Evolutionary conservation across 2,329 filamentous ascomycete species (phyloP).

Genomic region (Talaromyces albobiverticillius): DNA sequence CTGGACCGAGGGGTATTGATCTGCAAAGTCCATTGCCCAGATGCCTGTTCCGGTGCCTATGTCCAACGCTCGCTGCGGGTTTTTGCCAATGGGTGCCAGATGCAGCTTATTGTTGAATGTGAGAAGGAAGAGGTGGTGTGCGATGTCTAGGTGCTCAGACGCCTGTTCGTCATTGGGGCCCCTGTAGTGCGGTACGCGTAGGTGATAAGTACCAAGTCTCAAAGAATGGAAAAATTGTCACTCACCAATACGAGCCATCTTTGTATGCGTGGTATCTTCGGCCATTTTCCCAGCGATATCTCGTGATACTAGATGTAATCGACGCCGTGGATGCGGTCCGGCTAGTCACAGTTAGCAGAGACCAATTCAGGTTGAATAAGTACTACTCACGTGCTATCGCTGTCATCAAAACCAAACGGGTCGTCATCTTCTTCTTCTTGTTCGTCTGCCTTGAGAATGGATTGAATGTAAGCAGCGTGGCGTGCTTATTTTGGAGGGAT

Average conservation of each 20-base stretch:
- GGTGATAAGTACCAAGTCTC: not conserved
- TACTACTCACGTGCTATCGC: not conserved
- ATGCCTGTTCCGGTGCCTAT: conserved; percentile 6
- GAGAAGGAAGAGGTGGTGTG: conserved; percentile 22
- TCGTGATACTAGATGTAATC: conserved; percentile 19
- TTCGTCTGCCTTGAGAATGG: not conserved
- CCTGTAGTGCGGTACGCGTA: not conserved
- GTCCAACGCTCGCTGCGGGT: conserved; percentile 1
- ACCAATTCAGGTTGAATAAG: not conserved
- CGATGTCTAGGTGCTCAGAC: conserved; percentile 28
- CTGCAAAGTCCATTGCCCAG: conserved; percentile 8
- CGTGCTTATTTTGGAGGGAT: not conserved
- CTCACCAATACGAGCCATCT: conserved; percentile 17
- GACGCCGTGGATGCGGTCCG: not conserved
- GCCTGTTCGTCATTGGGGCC: conserved; percentile 32
- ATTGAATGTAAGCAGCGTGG: not conserved
- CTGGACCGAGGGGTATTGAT: conserved; percentile 1
- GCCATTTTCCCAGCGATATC: conserved; percentile 19
- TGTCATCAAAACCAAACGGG: not conserved
- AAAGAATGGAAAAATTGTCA: conserved; percentile 6
- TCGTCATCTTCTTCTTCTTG: not conserved
- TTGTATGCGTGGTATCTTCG: conserved; percentile 3
- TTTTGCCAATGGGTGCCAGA: conserved; percentile 16
- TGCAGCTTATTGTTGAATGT: conserved; percentile 11
- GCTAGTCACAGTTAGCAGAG: not conserved